phyloP scores from a whole-genome alignment of 2,329 filamentous ascomycete species.

The Aspergillus fischeri region DNA sequence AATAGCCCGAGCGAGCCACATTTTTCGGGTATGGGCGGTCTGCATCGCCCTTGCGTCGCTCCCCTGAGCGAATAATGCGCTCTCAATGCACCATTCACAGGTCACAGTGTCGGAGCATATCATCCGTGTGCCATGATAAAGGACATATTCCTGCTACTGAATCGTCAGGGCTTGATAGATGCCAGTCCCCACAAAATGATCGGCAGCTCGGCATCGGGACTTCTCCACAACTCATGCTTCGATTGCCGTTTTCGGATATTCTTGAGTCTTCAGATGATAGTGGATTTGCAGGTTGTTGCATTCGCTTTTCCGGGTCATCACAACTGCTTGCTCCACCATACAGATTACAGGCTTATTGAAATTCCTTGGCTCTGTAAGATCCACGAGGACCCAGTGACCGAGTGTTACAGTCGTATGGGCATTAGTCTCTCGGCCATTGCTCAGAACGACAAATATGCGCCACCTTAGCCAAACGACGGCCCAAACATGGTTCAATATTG shows the following conservation, averaged over 20 bases:
- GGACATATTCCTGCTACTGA: not conserved
- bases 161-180: not conserved
- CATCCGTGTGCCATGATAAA: not conserved
- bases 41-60: slow-evolving; percentile 3
- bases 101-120: not conserved
- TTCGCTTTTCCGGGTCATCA: not conserved
- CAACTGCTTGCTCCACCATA: not conserved
- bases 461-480: not conserved
- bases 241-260: slow-evolving; percentile 4
- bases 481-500: not conserved
- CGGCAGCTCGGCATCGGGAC: not conserved
- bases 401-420: slow-evolving; percentile 1
- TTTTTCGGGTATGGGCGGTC: not conserved
- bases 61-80: not conserved
- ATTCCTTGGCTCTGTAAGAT: not conserved
- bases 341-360: not conserved
- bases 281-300: not conserved
- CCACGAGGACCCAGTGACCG: not conserved
- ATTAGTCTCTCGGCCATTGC: not conserved
- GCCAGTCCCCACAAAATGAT: not conserved
- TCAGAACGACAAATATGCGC: slow-evolving; percentile 8
- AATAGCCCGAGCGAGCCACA: not conserved
- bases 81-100: not conserved
- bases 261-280: not conserved
- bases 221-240: not conserved